A percentile compares a stretch with the other conserved stretches of the same genome.
Conservation (phyloP, 805 yeast species). For the Starmerella bombicola region DNA sequence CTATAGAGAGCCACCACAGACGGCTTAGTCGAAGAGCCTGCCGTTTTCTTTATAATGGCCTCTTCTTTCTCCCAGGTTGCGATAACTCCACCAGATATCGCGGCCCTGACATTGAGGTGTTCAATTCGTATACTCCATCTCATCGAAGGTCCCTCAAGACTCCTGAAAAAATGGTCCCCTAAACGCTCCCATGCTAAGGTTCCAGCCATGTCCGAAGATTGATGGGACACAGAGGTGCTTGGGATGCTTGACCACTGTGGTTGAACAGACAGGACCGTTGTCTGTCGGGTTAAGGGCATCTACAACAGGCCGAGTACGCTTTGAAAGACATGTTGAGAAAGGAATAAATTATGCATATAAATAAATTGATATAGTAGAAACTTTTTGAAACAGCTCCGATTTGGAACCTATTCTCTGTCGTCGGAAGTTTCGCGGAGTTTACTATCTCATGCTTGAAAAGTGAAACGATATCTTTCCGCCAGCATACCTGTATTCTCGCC, state of each 20-base stretch:
- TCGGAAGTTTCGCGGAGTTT: too few species aligned
- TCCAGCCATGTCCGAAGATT: constrained; percentile 5
- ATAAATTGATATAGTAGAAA: too few species aligned
- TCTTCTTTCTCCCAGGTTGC: constrained; percentile 31
- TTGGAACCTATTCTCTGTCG: too few species aligned
- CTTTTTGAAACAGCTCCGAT: too few species aligned
- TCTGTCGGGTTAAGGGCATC: too few species aligned
- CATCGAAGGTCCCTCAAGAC: constrained; percentile 44
- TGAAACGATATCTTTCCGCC: not conserved
- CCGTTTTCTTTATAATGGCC: constrained; percentile 4
- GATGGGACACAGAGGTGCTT: too few species aligned
- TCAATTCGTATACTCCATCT: constrained; percentile 37
- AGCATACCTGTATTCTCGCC: not conserved
- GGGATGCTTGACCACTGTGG: too few species aligned
- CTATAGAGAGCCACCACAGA: constrained; percentile 24
- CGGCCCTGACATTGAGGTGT: constrained; percentile 38
- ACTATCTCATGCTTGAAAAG: too few species aligned
- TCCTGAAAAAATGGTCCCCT: constrained; percentile 54
- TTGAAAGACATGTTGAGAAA: too few species aligned
- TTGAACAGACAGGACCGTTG: too few species aligned
- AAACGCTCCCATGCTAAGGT: constrained; percentile 63
- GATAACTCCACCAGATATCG: constrained; percentile 43
- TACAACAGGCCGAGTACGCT: too few species aligned
- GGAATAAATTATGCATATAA: too few species aligned
- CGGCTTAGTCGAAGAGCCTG: not conserved